Base-by-base conservation (phyloP, 768 basidiomycete species). In the Collybiopsis luxurians region DNA sequence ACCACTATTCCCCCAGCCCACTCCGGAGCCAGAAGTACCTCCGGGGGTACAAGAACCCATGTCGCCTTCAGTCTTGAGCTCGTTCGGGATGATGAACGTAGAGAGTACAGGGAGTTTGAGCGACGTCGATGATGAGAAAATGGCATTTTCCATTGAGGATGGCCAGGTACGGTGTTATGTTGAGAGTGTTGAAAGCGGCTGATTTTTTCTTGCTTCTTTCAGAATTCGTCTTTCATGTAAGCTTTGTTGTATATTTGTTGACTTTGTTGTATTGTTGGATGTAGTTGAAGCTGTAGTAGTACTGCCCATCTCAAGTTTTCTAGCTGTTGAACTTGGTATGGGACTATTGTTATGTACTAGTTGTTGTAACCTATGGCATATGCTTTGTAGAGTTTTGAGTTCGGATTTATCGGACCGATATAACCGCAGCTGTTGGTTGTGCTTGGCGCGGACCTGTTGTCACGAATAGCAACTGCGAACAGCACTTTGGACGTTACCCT, bases 1-100 rank as follows among this genome's bases (percentile, higher is more conserved):
- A 17, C 28, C 54, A 24, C 63, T 66, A 6, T 63, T 68, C 26
- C 67, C 72, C 24, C 60, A 64, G 21, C 54, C 67, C 30, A 54
- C 69, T 1, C 57, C 67, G 21, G 63, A 63, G 45, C 64, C 69
- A 24, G 59, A 61, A 23, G 70, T 67, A 21, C 54, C 45, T 47
- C 43, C 54, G 7, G 45, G 40, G 23, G 40, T 19, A 42, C 38
- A 27, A 24, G 53, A 45, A 45, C 53, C 53, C 3, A 43, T 54
- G 53, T 54, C 53, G 36, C 43, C 43, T 44, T 54, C 53, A 19
- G 31, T 54, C 11, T 44, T 54, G 28, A 27, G 43, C 19, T 54
- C 53, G 3, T 54, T 54, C 30, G 31, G 38, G 11, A 34, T 48
- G 30, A 23, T 36, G 55, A 46, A 30, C 17, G 47, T 48, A 30